phyloP scores from a whole-genome alignment of 208 protist genomes.

The Jaenimonas drosophilae region DNA sequence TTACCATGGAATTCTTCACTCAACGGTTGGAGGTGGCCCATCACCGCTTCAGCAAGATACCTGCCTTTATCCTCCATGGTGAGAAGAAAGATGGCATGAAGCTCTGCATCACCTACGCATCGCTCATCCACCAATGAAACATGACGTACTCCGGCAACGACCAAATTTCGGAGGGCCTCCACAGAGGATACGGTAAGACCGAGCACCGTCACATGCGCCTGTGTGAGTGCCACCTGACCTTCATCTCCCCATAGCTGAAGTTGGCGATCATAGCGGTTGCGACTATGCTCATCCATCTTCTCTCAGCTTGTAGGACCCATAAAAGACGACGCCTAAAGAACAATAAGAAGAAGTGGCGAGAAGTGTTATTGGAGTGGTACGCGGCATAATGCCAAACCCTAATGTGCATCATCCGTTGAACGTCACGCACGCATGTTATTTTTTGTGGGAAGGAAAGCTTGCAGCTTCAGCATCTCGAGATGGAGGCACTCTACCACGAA shows the following conservation, averaged over 20 bases:
- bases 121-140: conserved; percentile 93
- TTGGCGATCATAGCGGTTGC: conserved; percentile 81
- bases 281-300: conserved; percentile 5
- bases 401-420: no score
- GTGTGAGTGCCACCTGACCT: conserved; percentile 85
- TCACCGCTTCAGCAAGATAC: not conserved
- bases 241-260: conserved; percentile 91
- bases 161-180: conserved; percentile 94
- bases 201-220: conserved; percentile 83
- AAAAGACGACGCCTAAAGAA: no score
- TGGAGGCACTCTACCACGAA: no score
- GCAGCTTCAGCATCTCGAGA: no score
- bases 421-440: no score
- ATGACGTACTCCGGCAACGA: conserved; percentile 89
- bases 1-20: not conserved
- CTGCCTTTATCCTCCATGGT: not conserved
- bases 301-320: no score
- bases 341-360: no score
- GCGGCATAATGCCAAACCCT: no score
- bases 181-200: conserved; percentile 86
- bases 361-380: no score
- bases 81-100: conserved; percentile 97
- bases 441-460: no score
- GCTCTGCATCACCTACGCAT: conserved; percentile 50
- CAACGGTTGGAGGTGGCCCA: not conserved